Conservation (phyloP, 2,329 filamentous ascomycete genomes). For the Penicillium janthinellum region DNA sequence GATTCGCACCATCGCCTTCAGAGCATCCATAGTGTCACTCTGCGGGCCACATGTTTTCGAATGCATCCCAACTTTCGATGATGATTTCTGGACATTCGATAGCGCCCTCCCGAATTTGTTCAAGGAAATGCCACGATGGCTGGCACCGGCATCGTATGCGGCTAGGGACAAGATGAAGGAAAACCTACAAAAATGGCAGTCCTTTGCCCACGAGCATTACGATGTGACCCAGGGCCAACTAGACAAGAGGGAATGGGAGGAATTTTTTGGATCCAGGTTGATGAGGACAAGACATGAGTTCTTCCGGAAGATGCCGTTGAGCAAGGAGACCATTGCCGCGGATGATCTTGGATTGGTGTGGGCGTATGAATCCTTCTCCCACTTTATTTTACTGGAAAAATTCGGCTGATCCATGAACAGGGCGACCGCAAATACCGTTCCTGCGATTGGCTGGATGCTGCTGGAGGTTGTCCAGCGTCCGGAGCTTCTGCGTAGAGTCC, state of each 20-base stretch:
- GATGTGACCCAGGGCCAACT: conserved; percentile 3
- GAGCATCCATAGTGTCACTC: neutral
- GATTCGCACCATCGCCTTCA: neutral
- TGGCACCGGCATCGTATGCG: conserved; percentile 10
- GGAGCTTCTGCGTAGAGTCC: conserved; percentile 41
- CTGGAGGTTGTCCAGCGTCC: conserved; percentile 46
- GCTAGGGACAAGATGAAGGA: conserved; percentile 12
- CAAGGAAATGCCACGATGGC: conserved; percentile 22
- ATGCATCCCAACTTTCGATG: neutral
- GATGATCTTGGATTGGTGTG: conserved; percentile 40
- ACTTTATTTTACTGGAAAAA: neutral
- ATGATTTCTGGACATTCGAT: conserved; percentile 7
- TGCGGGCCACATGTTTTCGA: neutral
- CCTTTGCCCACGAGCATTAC: neutral
- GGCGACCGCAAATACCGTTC: conserved; percentile 45
- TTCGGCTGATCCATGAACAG: neutral
- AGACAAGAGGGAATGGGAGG: conserved; percentile 20
- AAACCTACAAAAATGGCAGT: neutral
- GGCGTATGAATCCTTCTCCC: conserved; percentile 13
- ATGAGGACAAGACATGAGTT: conserved; percentile 22
- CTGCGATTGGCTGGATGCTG: conserved; percentile 47
- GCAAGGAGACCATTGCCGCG: conserved; percentile 23
- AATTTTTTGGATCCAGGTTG: conserved; percentile 20
- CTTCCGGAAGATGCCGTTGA: conserved; percentile 18
- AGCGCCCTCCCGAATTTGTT: conserved; percentile 17